phyloP scores from a whole-genome alignment of 2,329 filamentous ascomycete species.

The Aureobasidium vineae region DNA sequence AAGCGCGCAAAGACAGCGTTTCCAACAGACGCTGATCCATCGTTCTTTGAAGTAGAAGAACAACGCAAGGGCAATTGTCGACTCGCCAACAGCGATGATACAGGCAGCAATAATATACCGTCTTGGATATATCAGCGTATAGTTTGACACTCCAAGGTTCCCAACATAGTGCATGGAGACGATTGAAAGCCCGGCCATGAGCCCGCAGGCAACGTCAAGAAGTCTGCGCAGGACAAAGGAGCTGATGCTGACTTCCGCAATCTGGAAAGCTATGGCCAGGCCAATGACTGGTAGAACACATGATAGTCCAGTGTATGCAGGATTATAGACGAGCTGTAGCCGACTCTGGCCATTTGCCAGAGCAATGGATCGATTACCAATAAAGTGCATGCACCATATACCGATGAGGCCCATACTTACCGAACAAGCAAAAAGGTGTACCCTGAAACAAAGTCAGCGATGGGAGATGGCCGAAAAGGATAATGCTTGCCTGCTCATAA shows the following conservation, averaged over 20 bases:
- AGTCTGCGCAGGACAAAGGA: conserved; percentile 35
- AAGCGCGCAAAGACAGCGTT: conserved; percentile 63
- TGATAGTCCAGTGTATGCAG: conserved; percentile 69
- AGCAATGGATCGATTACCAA: conserved; percentile 76
- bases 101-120: conserved; percentile 65
- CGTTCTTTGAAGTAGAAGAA: conserved; percentile 75
- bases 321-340: conserved; percentile 71
- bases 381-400: conserved; percentile 67
- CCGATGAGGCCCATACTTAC: conserved; percentile 50
- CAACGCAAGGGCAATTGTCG: conserved; percentile 65
- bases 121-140: conserved; percentile 60
- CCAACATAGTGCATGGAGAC: conserved; percentile 87
- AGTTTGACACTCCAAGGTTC: conserved; percentile 80
- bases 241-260: conserved; percentile 53
- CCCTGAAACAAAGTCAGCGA: neutral
- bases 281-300: conserved; percentile 78
- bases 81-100: conserved; percentile 70
- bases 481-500: conserved; percentile 64
- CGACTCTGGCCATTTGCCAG: conserved; percentile 61
- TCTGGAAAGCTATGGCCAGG: conserved; percentile 68
- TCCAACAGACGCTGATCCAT: conserved; percentile 80
- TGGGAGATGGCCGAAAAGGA: neutral
- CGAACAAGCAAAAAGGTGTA: conserved; percentile 45
- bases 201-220: conserved; percentile 57
- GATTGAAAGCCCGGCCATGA: conserved; percentile 70